Percentiles rank a stretch among this genome's conserved stretches.
These are phyloP conservation scores for Xylaria sp. DNA, from an alignment of 2,329 filamentous ascomycete species.

Conservation along the genomic window DNA sequence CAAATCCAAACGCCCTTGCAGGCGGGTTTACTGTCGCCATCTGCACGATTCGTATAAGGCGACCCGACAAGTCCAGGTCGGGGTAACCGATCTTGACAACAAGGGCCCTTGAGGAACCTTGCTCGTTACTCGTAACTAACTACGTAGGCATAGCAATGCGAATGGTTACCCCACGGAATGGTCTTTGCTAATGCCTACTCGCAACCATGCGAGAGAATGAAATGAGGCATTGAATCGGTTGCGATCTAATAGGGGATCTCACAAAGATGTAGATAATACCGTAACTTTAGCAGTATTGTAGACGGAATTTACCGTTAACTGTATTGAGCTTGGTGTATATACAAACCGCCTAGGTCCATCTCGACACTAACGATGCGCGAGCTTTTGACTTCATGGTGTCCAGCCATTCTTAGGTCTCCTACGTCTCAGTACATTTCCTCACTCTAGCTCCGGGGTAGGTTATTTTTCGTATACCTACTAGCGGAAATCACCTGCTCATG, in stretches of 20 bases:
- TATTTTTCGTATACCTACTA: not conserved
- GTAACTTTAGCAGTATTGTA: not conserved
- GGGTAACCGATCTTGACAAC: not conserved
- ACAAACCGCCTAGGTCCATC: not conserved
- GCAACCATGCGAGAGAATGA: not conserved
- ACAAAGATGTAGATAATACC: not conserved
- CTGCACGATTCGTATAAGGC: constrained; percentile 26
- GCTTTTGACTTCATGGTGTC: not conserved
- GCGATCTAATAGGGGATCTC: not conserved
- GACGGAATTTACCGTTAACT: constrained; percentile 22
- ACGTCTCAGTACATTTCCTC: not conserved
- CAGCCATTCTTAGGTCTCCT: not conserved
- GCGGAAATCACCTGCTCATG: not conserved
- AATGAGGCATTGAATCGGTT: not conserved
- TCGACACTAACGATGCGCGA: not conserved
- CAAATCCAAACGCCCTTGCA: constrained; percentile 5
- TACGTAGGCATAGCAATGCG: not conserved
- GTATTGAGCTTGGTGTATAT: not conserved
- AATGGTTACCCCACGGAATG: not conserved
- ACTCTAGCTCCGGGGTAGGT: not conserved
- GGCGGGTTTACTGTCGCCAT: not conserved
- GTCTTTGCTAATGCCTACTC: not conserved
- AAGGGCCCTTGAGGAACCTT: not conserved
- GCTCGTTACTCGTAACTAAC: not conserved
- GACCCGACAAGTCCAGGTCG: not conserved